Evolutionary conservation across 148 eudicot species (phyloP).

Genomic region (Bassia scoparia): DNA sequence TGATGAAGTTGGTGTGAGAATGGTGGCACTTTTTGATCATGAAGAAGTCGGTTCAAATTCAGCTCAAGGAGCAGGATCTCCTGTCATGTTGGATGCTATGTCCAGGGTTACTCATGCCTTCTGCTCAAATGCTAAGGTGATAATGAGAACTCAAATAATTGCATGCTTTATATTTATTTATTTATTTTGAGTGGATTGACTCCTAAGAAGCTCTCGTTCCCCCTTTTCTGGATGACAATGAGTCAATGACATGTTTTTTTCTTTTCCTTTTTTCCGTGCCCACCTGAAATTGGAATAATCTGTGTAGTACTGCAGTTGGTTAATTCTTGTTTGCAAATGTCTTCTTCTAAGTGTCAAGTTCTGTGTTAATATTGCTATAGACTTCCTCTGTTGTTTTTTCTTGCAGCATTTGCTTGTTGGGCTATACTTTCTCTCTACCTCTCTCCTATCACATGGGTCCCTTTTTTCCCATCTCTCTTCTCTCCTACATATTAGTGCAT

Average conservation of each 20-base stretch:
- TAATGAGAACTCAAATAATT: background rate
- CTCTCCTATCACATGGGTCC: too few relatives aligned
- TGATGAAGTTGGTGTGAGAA: constrained; percentile 83
- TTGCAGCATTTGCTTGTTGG: too few relatives aligned
- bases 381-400: too few relatives aligned
- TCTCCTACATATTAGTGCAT: too few relatives aligned
- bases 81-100: constrained; percentile 83
- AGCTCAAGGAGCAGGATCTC: constrained; percentile 99
- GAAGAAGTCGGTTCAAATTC: constrained; percentile 96
- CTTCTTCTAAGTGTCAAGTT: too few relatives aligned
- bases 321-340: too few relatives aligned
- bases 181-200: background rate
- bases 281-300: too few relatives aligned
- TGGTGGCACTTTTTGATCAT: constrained; percentile 95
- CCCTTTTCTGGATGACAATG: constrained; percentile 3
- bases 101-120: constrained; percentile 76
- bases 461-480: too few relatives aligned
- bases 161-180: background rate
- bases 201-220: background rate
- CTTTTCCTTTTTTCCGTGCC: background rate
- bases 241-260: background rate
- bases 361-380: too few relatives aligned
- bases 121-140: constrained; percentile 55
- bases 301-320: too few relatives aligned
- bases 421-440: too few relatives aligned